Percentiles rank a stretch among this genome's conserved stretches.
Evolutionary conservation across 495 filamentous ascomycete species (phyloP).

Genomic region (Neohortaea acidophila): DNA sequence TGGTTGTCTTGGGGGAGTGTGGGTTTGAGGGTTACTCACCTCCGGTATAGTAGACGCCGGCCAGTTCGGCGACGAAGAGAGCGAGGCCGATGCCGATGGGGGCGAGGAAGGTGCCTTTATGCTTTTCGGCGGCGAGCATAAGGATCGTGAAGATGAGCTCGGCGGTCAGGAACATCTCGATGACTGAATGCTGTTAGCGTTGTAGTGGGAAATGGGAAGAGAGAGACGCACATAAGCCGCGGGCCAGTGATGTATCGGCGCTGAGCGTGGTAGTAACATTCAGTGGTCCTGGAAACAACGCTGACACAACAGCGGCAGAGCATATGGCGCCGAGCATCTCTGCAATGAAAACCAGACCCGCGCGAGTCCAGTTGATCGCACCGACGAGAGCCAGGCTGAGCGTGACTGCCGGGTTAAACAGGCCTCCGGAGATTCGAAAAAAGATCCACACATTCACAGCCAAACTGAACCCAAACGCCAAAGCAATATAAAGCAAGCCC

Average conservation of each 20-base stretch:
- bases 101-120: slow-evolving; percentile 36
- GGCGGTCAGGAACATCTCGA: slow-evolving; percentile 39
- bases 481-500: slow-evolving; percentile 16
- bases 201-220: not conserved
- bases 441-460: slow-evolving; percentile 24
- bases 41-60: slow-evolving; percentile 17
- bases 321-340: slow-evolving; percentile 46
- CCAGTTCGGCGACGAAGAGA: slow-evolving; percentile 38
- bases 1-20: no score
- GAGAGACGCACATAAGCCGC: slow-evolving; percentile 29
- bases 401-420: slow-evolving; percentile 29
- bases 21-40: slow-evolving; percentile 4
- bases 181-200: slow-evolving; percentile 21
- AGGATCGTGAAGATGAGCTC: slow-evolving; percentile 41
- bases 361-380: slow-evolving; percentile 36
- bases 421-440: slow-evolving; percentile 21
- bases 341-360: slow-evolving; percentile 34
- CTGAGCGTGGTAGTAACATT: slow-evolving; percentile 32
- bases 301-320: slow-evolving; percentile 37
- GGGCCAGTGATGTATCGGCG: slow-evolving; percentile 29
- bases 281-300: slow-evolving; percentile 37
- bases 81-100: slow-evolving; percentile 38
- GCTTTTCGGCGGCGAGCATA: slow-evolving; percentile 43
- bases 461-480: slow-evolving; percentile 22
- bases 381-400: slow-evolving; percentile 43